These are phyloP conservation scores for Rhizoclosmatium globosum DNA, from an alignment of 192 early-diverging fungal genomes.

Conservation along the genomic window DNA sequence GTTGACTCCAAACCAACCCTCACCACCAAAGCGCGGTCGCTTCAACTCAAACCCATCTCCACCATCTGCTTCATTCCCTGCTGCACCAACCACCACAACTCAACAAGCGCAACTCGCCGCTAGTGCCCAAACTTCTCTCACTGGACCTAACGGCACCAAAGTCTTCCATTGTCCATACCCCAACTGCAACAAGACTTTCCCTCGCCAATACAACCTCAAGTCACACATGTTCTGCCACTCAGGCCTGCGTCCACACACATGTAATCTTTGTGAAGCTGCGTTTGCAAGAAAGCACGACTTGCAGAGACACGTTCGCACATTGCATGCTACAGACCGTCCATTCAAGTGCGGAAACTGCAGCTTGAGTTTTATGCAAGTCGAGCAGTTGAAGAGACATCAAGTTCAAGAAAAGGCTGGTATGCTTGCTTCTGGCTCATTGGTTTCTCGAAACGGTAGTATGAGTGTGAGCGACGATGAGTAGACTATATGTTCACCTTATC, in stretches of 20 bases:
- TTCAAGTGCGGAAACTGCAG: slow-evolving; percentile 28
- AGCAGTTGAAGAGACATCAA: slow-evolving; percentile 29
- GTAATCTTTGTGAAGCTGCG: slow-evolving; percentile 66
- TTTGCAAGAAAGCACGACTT: slow-evolving; percentile 85
- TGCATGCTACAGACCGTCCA: slow-evolving; percentile 30
- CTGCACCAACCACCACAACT: too few relatives aligned
- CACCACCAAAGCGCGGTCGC: too few relatives aligned
- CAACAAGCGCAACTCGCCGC: too few relatives aligned
- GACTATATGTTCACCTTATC: too few relatives aligned
- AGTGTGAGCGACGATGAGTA: too few relatives aligned
- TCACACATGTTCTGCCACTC: slow-evolving; percentile 77
- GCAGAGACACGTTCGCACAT: slow-evolving; percentile 56
- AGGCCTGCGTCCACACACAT: slow-evolving; percentile 60
- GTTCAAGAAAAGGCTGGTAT: slow-evolving; percentile 12
- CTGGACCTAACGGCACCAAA: not conserved
- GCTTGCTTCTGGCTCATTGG: too few relatives aligned
- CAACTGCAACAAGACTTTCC: slow-evolving; percentile 75
- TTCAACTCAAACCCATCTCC: too few relatives aligned
- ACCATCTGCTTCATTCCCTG: too few relatives aligned
- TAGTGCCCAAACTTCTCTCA: too few relatives aligned
- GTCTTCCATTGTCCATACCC: slow-evolving; percentile 47
- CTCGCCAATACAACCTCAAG: slow-evolving; percentile 82
- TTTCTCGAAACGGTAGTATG: too few relatives aligned
- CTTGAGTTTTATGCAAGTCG: slow-evolving; percentile 17
- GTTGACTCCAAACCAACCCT: too few relatives aligned